Evolutionary conservation across 176 grass and related monocot species (phyloP), one percentile per base, ranked within the genome.

Genomic region (Tillandsia fasciculata): DNA sequence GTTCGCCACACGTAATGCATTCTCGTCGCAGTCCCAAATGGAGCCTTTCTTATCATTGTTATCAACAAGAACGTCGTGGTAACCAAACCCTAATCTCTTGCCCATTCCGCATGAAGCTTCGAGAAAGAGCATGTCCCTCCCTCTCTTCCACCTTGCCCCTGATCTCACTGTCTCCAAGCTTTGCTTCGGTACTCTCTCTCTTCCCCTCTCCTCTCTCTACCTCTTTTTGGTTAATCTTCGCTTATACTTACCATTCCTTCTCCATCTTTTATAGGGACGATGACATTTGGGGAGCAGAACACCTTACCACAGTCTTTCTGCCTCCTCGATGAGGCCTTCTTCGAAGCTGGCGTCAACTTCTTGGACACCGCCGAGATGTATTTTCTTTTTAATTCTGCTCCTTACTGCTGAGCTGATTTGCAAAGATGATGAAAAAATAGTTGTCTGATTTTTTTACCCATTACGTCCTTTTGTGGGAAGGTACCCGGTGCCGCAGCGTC

Each of bases 201-300:
- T 48, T 6, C 4, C 33, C n/a, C 49, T 14, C 47, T 22, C 51
- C 17, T 63, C 33, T 24, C 50, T 33, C 20, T 27, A 15, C 57
- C 48, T 12, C 15, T 66, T 65, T 27, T 2, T 12, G 0, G 53
- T 74, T 52, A 48, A 7, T 47, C 51, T 42, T 72, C 18, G 26
- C 54, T 48, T 70, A 61, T 70, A 13, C 22, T 49, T 68, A 42
- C 0, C n/a, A 49, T 50, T 67, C 47, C 20, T 49, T 8, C 23
- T 48, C 47, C 0, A 26, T 65, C n/a, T 48, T 2, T 10, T n/a
- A 67, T 11, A 96, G 92, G 88, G 64, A 96, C 92, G 12, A 92
- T 96, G 92, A 89, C 92, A 27, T 87, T 96, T 78, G 88, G 92
- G 15, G 88, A 92, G 72, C 91, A 96, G 78, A 96, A 67, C 71